Conservation (phyloP, 169 alveolate species). For the Plasmodium knowlesi region DNA sequence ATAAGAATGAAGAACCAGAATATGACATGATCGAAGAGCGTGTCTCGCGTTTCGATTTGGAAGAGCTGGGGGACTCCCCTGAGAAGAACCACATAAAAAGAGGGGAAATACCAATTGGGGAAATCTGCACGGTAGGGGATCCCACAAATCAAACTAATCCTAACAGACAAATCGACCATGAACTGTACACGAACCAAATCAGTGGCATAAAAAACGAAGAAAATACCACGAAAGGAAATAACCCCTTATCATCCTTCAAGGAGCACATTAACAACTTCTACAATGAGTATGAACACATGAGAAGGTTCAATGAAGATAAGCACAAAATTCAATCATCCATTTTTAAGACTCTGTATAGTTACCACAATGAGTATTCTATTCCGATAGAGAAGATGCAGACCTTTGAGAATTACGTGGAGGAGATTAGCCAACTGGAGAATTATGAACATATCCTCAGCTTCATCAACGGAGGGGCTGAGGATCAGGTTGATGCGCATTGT, state of each 20-base stretch:
- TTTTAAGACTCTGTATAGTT: neutral
- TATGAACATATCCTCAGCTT: slow-evolving; percentile 7
- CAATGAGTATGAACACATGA: slow-evolving; percentile 45
- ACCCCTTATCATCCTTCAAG: neutral
- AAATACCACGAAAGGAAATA: neutral
- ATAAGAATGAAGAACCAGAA: neutral
- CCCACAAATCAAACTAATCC: neutral
- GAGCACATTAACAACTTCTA: neutral
- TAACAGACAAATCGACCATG: neutral
- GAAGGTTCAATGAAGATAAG: slow-evolving; percentile 26
- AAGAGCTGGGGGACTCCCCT: neutral
- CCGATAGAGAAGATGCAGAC: slow-evolving; percentile 50
- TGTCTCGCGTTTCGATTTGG: neutral
- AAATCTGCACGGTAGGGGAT: neutral
- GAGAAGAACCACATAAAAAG: neutral
- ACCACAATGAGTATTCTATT: slow-evolving; percentile 33
- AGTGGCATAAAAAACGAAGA: neutral
- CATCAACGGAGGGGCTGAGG: neutral
- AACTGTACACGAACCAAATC: neutral
- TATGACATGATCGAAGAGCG: neutral
- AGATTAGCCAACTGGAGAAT: slow-evolving; percentile 1
- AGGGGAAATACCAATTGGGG: neutral
- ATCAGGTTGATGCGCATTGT: neutral
- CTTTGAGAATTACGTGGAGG: slow-evolving; percentile 53
- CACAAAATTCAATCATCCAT: neutral